A percentile compares a stretch with the other conserved stretches of the same genome.
Evolutionary conservation across 306 rosid genomes (phyloP).

Genomic region (barrel medic (Medicago truncatula)): MtrunA17r5.0-ANR NC_053046.1:10598501-10599000

Average conservation of each 20-base stretch:
- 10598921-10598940: too few species aligned
- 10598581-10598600: conserved; percentile 79
- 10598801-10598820: conserved; percentile 16
- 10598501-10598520: conserved; percentile 66
- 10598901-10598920: too few species aligned
- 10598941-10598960: too few species aligned
- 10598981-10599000: too few species aligned
- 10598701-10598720: conserved; percentile 45
- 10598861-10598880: too few species aligned
- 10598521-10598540: conserved; percentile 59
- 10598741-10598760: conserved; percentile 72
- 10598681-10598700: conserved; percentile 50
- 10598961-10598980: too few species aligned
- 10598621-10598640: conserved; percentile 78
- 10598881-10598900: too few species aligned
- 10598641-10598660: conserved; percentile 64
- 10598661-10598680: conserved; percentile 63
- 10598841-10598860: too few species aligned
- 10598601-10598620: conserved; percentile 90
- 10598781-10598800: not conserved
- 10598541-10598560: conserved; percentile 50
- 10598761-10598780: not conserved
- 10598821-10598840: too few species aligned
- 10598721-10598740: conserved; percentile 52
- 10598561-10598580: conserved; percentile 74